These are phyloP conservation scores for Sindora glabra DNA, from an alignment of 306 rosid genomes.

Conservation along the genomic window DNA sequence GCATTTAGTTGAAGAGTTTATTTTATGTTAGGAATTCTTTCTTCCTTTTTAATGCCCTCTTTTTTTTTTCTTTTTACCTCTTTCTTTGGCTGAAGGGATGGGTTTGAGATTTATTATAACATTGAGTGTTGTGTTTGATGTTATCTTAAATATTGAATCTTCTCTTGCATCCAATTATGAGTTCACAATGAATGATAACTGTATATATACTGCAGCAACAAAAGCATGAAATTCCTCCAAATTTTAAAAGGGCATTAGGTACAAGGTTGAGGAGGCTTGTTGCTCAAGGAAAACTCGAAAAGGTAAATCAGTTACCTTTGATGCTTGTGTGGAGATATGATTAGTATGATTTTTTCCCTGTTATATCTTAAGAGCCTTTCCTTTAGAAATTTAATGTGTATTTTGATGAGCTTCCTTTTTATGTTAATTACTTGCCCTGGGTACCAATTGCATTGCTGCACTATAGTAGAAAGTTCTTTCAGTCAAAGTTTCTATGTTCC, in stretches of 20 bases:
- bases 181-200: slow-evolving; percentile 17
- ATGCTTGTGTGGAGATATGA: neutral
- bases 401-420: too few relatives aligned
- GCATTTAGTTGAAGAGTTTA: too few relatives aligned
- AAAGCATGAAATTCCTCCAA: slow-evolving; percentile 50
- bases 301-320: slow-evolving; percentile 43
- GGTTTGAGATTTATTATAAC: neutral
- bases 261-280: slow-evolving; percentile 72
- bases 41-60: too few relatives aligned
- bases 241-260: slow-evolving; percentile 59
- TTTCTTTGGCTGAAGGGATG: too few relatives aligned
- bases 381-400: too few relatives aligned
- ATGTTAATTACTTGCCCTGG: too few relatives aligned
- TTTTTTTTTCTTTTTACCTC: too few relatives aligned
- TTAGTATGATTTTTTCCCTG: neutral
- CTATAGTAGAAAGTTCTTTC: too few relatives aligned
- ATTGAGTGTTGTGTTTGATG: neutral
- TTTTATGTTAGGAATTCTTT: too few relatives aligned
- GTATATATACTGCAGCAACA: slow-evolving; percentile 54
- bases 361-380: neutral
- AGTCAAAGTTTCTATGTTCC: too few relatives aligned
- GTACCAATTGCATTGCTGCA: too few relatives aligned
- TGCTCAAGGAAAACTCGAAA: slow-evolving; percentile 71
- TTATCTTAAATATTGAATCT: slow-evolving; percentile 7
- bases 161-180: slow-evolving; percentile 11